A percentile compares a stretch with the other conserved stretches of the same genome.
These are phyloP conservation scores for Penicillium sp. DNA, from an alignment of 2,329 filamentous ascomycete genomes.

Conservation along the genomic window DNA sequence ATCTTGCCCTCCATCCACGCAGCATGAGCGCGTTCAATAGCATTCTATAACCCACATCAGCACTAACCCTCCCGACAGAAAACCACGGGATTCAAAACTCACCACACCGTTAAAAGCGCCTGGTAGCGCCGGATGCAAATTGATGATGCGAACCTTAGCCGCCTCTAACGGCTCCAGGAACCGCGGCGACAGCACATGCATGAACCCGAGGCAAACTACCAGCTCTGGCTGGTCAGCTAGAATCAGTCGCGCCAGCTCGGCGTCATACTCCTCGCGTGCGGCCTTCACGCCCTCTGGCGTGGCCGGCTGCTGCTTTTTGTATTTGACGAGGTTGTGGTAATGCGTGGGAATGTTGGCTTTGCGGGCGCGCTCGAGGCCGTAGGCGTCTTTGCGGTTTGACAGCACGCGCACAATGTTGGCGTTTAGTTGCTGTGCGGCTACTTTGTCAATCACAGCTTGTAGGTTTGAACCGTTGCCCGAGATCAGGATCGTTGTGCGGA, in stretches of 20 bases:
- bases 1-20: conserved; percentile 67
- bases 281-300: conserved; percentile 47
- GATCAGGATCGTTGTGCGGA: conserved; percentile 63
- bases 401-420: conserved; percentile 60
- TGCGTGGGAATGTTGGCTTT: conserved; percentile 63
- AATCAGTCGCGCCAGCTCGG: conserved; percentile 65
- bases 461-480: conserved; percentile 73
- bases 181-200: conserved; percentile 69
- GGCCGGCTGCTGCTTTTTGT: conserved; percentile 64
- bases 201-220: conserved; percentile 79
- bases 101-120: conserved; percentile 70
- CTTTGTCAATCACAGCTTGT: conserved; percentile 67
- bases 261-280: conserved; percentile 67
- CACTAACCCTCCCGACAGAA: neutral
- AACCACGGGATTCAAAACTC: conserved; percentile 17
- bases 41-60: conserved; percentile 40
- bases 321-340: conserved; percentile 76
- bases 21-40: conserved; percentile 72
- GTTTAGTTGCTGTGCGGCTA: conserved; percentile 47
- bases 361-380: conserved; percentile 59
- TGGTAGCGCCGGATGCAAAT: conserved; percentile 71
- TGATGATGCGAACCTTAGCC: conserved; percentile 66
- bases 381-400: conserved; percentile 61
- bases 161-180: conserved; percentile 66
- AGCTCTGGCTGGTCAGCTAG: conserved; percentile 64